Evolutionary conservation across 2,329 filamentous ascomycete species (phyloP).

Genomic region (Rhytidhysteron rufulum): DNA sequence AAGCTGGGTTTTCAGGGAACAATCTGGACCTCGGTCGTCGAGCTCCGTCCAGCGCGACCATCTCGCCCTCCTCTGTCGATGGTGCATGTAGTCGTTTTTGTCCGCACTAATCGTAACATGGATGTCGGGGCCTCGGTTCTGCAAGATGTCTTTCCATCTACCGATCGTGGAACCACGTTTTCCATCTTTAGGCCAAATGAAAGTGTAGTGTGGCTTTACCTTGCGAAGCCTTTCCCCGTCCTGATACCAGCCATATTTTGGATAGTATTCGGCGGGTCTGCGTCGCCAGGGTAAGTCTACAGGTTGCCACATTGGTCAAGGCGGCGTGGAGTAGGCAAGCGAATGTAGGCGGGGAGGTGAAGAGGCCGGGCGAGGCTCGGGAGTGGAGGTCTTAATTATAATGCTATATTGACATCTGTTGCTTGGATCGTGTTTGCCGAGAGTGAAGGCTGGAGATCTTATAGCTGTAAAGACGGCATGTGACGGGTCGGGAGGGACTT

Average conservation of each 20-base stretch:
- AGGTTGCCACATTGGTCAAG: too few species aligned
- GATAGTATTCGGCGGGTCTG: slow-evolving; percentile 19
- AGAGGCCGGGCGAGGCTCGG: too few species aligned
- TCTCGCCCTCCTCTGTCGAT: slow-evolving; percentile 31
- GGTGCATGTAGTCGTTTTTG: slow-evolving; percentile 33
- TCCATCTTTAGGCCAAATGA: slow-evolving; percentile 44
- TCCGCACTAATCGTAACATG: slow-evolving; percentile 39
- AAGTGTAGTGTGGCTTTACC: slow-evolving; percentile 37
- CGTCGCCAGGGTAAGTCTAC: slow-evolving; percentile 2
- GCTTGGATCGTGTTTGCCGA: too few species aligned
- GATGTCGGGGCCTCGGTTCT: slow-evolving; percentile 43
- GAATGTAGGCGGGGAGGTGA: too few species aligned
- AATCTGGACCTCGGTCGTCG: slow-evolving; percentile 15
- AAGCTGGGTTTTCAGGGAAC: slow-evolving; percentile 11
- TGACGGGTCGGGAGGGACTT: too few species aligned
- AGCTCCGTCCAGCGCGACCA: slow-evolving; percentile 35
- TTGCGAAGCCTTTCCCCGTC: slow-evolving; percentile 13
- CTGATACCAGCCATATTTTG: slow-evolving; percentile 22
- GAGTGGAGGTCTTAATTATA: too few species aligned
- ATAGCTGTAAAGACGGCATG: too few species aligned
- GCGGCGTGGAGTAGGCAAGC: too few species aligned
- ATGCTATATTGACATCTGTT: too few species aligned
- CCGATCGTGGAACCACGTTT: slow-evolving; percentile 33
- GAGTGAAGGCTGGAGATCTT: too few species aligned
- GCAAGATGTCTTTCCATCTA: slow-evolving; percentile 41